phyloP scores from a whole-genome alignment of 805 yeast species.

The Danielia oregonensis region DNA sequence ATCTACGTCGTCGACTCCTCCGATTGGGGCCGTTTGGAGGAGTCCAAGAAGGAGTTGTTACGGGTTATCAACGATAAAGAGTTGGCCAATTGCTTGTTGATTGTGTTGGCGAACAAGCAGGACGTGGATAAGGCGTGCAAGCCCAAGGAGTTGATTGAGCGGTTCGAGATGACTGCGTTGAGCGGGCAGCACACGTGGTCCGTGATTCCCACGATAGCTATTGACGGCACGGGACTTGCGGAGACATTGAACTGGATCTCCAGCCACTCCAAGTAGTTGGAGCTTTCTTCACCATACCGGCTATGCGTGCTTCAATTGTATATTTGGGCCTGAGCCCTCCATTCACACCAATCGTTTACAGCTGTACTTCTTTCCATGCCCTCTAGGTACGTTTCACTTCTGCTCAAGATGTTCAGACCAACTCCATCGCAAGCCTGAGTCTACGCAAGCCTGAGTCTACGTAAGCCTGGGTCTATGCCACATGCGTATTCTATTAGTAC shows the following conservation, averaged over 20 bases:
- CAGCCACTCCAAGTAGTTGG: conserved; percentile 43
- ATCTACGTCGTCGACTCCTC: conserved; percentile 87
- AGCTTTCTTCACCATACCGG: conserved; percentile 6
- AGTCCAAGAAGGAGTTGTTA: conserved; percentile 72
- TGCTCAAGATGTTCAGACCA: too few species aligned
- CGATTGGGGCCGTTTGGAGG: conserved; percentile 67
- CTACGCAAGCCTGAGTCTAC: too few species aligned
- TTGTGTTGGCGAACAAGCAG: conserved; percentile 88
- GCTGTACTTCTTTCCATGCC: too few species aligned
- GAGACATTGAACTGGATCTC: conserved; percentile 89
- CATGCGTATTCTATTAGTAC: too few species aligned
- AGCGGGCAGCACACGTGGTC: conserved; percentile 76
- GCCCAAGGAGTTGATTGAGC: conserved; percentile 77
- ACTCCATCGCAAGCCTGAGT: too few species aligned
- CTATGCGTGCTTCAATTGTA: conserved; percentile 5
- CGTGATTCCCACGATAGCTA: conserved; percentile 86
- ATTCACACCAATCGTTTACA: too few species aligned
- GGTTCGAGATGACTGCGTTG: conserved; percentile 57
- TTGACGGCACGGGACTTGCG: conserved; percentile 83
- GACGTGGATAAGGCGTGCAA: conserved; percentile 69
- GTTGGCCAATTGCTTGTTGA: conserved; percentile 70
- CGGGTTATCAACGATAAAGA: conserved; percentile 81
- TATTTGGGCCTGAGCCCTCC: too few species aligned
- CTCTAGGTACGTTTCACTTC: too few species aligned
- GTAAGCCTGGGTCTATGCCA: too few species aligned